Base-by-base conservation (phyloP, 345 rosid genomes). In the Erucastrum elatum region DNA sequence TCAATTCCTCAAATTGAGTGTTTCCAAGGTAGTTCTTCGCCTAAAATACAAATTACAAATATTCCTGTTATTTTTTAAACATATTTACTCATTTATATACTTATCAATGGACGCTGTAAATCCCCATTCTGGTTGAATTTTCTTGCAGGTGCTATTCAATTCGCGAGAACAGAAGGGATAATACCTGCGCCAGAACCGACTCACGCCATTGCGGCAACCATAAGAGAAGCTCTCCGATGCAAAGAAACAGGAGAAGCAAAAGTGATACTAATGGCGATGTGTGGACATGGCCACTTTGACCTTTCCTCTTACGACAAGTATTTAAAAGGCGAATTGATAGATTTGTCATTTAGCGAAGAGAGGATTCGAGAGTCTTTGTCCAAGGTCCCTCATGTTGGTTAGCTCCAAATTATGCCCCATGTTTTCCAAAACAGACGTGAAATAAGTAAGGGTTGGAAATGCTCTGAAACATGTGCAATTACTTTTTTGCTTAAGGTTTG, bases 241-340 rank as follows among this genome's bases (percentile, higher is more conserved):
- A 90, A 66, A 76, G 91, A 90, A 84, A 85, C 88, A 0, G 94
- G 98, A 70, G 97, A 92, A 83, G 83, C 85, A 8, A 92, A 91
- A 84, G 97, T 92, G 31, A 94, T 94, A 84, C 89, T 94, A 6
- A 92, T 75, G 84, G 97, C 95, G 11, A 88, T 90, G 97, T 92
- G 98, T 81, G 98, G 98, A 29, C 98, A 94, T 68, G 98, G 98
- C 72, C 98, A 94, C 76, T 94, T 94, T 35, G 97, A 94, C 77
- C 87, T 94, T 67, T 9, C 92, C 2, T 78, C 98, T 7, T 94
- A 94, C 66, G 97, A 92, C 60, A 94, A 86, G 68, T 94, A 87
- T 63, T 80, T 94, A 86, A 84, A 75, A 79, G 98, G 98, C 31
- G 82, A 86, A 2, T 61, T 94, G 90, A 80, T 89, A 35, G 97